Conservation (phyloP, 2,329 filamentous ascomycete genomes). For the Fusarium nodosum region DNA sequence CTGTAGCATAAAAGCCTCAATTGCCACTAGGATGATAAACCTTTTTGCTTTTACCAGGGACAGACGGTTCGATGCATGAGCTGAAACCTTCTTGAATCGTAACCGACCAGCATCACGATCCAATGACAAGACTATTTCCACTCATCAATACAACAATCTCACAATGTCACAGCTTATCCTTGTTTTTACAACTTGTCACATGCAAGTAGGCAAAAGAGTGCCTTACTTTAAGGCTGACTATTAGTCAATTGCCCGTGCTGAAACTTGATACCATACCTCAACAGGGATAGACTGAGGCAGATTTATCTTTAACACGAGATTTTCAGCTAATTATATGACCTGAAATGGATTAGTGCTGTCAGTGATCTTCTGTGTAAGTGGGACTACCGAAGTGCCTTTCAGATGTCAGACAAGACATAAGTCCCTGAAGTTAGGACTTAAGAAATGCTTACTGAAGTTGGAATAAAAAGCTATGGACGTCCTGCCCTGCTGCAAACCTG, state of each 20-base stretch:
- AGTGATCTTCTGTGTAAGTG: neutral
- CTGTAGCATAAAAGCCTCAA: too few species aligned
- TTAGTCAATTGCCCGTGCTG: neutral
- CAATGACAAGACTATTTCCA: neutral
- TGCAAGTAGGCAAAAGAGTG: neutral
- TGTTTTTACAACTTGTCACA: neutral
- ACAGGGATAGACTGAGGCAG: neutral
- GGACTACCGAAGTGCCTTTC: neutral
- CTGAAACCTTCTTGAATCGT: neutral
- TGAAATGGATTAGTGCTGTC: neutral
- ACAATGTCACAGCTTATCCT: neutral
- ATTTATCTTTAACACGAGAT: neutral
- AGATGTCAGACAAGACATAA: neutral
- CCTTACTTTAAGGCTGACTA: neutral
- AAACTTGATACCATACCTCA: neutral
- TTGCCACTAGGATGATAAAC: too few species aligned
- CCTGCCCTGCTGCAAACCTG: too few species aligned
- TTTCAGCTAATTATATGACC: neutral
- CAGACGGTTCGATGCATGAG: neutral
- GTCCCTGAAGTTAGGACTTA: neutral
- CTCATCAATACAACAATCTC: neutral
- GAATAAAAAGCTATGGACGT: accelerated
- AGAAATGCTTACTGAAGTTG: accelerated
- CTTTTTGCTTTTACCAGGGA: too few species aligned
- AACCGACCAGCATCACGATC: neutral